phyloP scores from a whole-genome alignment of 2,329 filamentous ascomycete species.

The Biscogniauxia marginata region DNA sequence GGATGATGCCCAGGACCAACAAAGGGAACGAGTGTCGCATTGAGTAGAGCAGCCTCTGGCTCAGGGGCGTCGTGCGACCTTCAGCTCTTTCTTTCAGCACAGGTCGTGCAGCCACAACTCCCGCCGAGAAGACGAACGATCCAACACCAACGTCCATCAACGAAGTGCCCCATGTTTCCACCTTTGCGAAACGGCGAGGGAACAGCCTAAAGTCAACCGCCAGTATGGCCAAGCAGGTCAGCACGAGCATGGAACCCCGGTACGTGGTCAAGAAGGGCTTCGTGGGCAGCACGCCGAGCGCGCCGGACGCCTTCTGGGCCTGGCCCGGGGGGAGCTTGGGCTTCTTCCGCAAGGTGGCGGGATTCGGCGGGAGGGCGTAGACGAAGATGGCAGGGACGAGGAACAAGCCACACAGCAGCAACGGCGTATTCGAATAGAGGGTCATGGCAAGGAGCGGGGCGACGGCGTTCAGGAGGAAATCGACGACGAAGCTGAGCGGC shows the following conservation, averaged over 20 bases:
- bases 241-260: conserved; percentile 84
- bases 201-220: conserved; percentile 95
- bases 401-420: conserved; percentile 73
- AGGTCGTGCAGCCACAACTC: conserved; percentile 82
- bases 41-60: conserved; percentile 61
- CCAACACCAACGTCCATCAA: conserved; percentile 97
- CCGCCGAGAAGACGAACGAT: conserved; percentile 93
- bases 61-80: conserved; percentile 48
- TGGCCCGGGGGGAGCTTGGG: conserved; percentile 46
- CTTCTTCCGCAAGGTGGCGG: conserved; percentile 47
- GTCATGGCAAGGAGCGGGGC: conserved; percentile 83
- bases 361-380: conserved; percentile 48
- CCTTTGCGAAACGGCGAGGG: conserved; percentile 92
- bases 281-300: conserved; percentile 61
- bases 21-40: conserved; percentile 81
- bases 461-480: conserved; percentile 85
- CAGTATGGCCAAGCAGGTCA: conserved; percentile 89
- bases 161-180: conserved; percentile 99
- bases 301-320: conserved; percentile 32
- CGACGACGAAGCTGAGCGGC: conserved; percentile 65
- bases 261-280: conserved; percentile 94
- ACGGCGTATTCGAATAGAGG: conserved; percentile 72
- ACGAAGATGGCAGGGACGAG: conserved; percentile 68
- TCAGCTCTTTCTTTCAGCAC: conserved; percentile 68
- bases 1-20: conserved; percentile 73